phyloP scores from a whole-genome alignment of 2,329 filamentous ascomycete genomes.

The Penicillium decumbens region DNA sequence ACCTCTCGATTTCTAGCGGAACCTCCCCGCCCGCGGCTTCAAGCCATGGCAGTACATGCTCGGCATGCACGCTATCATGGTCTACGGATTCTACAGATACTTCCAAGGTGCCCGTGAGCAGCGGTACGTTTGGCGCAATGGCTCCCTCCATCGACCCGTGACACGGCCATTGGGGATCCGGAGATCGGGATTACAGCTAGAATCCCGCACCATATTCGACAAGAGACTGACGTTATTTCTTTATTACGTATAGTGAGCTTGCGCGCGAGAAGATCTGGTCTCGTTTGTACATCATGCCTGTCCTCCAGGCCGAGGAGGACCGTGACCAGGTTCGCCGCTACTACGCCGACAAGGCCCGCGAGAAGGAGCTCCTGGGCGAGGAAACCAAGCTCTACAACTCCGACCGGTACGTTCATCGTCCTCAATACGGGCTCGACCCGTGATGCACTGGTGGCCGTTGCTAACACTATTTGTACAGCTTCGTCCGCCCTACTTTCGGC shows the following conservation, averaged over 20 bases:
- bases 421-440: neutral
- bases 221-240: constrained; percentile 7
- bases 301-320: constrained; percentile 95
- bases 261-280: constrained; percentile 98
- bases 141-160: constrained; percentile 13
- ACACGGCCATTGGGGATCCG: constrained; percentile 9
- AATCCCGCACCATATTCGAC: neutral
- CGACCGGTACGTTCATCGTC: constrained; percentile 63
- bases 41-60: constrained; percentile 73
- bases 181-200: neutral
- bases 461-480: constrained; percentile 48
- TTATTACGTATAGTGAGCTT: constrained; percentile 63
- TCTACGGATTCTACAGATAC: constrained; percentile 84
- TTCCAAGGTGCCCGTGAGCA: constrained; percentile 81
- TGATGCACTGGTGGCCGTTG: neutral
- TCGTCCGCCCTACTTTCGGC: constrained; percentile 74
- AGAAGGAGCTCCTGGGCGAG: constrained; percentile 83
- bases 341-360: constrained; percentile 78
- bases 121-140: constrained; percentile 60
- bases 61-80: constrained; percentile 72
- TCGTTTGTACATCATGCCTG: constrained; percentile 86
- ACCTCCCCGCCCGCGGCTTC: constrained; percentile 87
- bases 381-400: constrained; percentile 82
- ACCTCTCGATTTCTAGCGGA: constrained; percentile 57
- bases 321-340: constrained; percentile 86